Conservation (phyloP, 441 rosid species). For the Jatropha multifida region DNA sequence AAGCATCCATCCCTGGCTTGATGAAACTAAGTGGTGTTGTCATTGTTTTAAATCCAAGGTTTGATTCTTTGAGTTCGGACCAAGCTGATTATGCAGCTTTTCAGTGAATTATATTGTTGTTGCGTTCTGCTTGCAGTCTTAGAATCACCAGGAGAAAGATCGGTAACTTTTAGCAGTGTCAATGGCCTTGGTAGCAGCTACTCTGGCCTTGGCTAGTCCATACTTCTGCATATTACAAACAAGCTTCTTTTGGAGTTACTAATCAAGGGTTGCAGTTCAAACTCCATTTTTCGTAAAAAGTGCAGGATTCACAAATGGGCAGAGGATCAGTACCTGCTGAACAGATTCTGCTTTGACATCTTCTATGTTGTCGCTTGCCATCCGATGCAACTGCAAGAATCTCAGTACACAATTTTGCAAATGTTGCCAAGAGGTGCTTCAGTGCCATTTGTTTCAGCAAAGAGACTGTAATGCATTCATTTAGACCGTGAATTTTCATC, state of each 20-base stretch:
- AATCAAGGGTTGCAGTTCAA: no score
- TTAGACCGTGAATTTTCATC: slow-evolving; percentile 74
- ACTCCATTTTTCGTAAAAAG: background rate
- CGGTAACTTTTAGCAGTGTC: slow-evolving; percentile 39
- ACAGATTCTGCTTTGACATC: slow-evolving; percentile 78
- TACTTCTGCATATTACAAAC: no score
- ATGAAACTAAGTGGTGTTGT: slow-evolving; percentile 74
- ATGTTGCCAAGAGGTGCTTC: slow-evolving; percentile 89
- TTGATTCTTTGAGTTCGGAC: no score
- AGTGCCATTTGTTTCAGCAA: slow-evolving; percentile 97
- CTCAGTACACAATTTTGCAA: slow-evolving; percentile 92
- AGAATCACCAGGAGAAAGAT: slow-evolving; percentile 34
- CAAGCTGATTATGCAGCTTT: slow-evolving; percentile 31
- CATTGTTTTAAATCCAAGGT: no score
- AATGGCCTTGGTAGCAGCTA: slow-evolving; percentile 28
- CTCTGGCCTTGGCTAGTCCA: no score
- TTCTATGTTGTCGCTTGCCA: slow-evolving; percentile 69
- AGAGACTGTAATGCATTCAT: slow-evolving; percentile 75
- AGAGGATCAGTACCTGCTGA: slow-evolving; percentile 57
- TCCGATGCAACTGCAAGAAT: slow-evolving; percentile 94
- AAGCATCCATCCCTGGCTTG: slow-evolving; percentile 27
- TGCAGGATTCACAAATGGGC: background rate
- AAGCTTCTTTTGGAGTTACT: no score
- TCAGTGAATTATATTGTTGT: slow-evolving; percentile 17
- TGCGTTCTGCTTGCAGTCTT: slow-evolving; percentile 20